Evolutionary conservation across 306 rosid species (phyloP).

Genomic region (Pachyrhizus erosus): DNA sequence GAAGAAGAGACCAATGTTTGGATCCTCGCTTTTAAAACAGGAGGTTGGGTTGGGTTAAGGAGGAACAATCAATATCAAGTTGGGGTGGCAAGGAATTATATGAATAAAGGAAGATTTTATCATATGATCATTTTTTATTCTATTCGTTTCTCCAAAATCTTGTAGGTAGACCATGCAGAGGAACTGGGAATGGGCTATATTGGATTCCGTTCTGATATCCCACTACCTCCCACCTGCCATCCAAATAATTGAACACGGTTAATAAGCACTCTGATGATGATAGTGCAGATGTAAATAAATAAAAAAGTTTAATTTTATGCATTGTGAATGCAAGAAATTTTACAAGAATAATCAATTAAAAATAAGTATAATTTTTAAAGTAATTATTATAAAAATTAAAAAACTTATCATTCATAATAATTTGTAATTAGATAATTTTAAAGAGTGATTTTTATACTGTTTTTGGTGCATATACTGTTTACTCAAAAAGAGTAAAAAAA

Average conservation of each 20-base stretch:
- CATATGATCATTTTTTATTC: slow-evolving; percentile 30
- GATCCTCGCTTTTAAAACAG: slow-evolving; percentile 45
- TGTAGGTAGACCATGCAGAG: slow-evolving; percentile 78
- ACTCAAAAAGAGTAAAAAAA: neutral
- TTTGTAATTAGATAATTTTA: too few relatives aligned
- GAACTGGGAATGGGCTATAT: slow-evolving; percentile 92
- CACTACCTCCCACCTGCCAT: slow-evolving; percentile 85
- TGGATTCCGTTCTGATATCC: slow-evolving; percentile 70
- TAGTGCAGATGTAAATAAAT: neutral
- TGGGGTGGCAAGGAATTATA: slow-evolving; percentile 42
- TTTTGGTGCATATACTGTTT: too few relatives aligned
- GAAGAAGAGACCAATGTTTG: neutral
- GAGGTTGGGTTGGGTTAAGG: slow-evolving; percentile 48
- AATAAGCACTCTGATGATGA: neutral
- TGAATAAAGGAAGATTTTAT: slow-evolving; percentile 35
- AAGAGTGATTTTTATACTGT: too few relatives aligned
- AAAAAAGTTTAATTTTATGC: too few relatives aligned
- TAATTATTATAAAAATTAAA: too few relatives aligned
- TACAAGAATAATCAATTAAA: too few relatives aligned
- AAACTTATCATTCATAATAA: too few relatives aligned
- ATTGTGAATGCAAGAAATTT: too few relatives aligned
- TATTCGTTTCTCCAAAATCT: slow-evolving; percentile 71
- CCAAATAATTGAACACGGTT: slow-evolving; percentile 28
- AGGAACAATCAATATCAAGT: slow-evolving; percentile 5
- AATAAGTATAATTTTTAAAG: too few relatives aligned